Evolutionary conservation across 495 filamentous ascomycete genomes (phyloP).

Genomic region (Talaromyces thailandensis): DNA sequence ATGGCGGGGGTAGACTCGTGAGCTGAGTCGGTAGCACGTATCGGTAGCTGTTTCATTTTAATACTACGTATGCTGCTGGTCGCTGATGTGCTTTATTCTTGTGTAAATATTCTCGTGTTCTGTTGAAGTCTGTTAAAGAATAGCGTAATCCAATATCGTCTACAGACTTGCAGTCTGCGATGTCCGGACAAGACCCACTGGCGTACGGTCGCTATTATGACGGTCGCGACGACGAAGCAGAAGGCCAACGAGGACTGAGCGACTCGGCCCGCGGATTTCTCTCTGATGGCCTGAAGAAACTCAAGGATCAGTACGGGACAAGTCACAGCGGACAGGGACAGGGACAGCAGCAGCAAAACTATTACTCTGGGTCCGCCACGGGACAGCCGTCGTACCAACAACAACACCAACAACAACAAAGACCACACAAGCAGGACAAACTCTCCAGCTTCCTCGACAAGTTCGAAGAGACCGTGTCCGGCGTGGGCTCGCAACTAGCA

Average conservation of each 20-base stretch:
- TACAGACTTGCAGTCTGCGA: constrained; percentile 12
- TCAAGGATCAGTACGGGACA: constrained; percentile 34
- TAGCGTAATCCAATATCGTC: not conserved
- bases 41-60: not conserved
- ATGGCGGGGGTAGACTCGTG: not conserved
- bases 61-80: not conserved
- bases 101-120: not conserved
- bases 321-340: not conserved
- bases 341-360: not conserved
- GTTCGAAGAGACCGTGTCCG: constrained; percentile 44
- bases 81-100: not conserved
- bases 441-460: constrained; percentile 47
- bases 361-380: not conserved
- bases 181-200: constrained; percentile 42
- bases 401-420: no score
- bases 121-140: not conserved
- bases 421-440: constrained; percentile 27
- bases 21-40: not conserved
- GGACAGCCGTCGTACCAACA: not conserved
- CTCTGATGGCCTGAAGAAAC: constrained; percentile 43
- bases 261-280: constrained; percentile 42
- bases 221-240: constrained; percentile 10
- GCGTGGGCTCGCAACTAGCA: constrained; percentile 40
- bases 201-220: constrained; percentile 48
- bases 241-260: constrained; percentile 8